Conservation (phyloP, 2,329 filamentous ascomycete species). For the Capronia coronata region DNA sequence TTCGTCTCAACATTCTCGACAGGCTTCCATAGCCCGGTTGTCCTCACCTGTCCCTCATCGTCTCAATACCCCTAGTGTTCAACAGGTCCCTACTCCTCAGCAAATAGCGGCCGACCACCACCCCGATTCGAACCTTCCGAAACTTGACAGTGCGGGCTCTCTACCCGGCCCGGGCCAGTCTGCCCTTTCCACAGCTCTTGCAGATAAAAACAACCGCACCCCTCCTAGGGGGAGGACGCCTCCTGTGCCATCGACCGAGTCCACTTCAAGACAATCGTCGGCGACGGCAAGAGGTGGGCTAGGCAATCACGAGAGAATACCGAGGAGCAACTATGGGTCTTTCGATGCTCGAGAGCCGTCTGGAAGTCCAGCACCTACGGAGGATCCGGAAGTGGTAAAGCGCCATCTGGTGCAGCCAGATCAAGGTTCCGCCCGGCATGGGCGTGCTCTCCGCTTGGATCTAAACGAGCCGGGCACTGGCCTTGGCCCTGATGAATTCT, state of each 20-base stretch:
- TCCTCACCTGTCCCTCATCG: constrained; percentile 49
- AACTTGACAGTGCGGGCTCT: constrained; percentile 52
- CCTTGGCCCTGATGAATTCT: constrained; percentile 73
- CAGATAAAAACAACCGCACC: constrained; percentile 59
- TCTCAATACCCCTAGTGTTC: constrained; percentile 43
- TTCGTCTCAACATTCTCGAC: constrained; percentile 43
- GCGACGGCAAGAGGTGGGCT: constrained; percentile 53
- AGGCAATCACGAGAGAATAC: constrained; percentile 43
- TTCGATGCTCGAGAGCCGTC: constrained; percentile 60
- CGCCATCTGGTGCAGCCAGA: constrained; percentile 76
- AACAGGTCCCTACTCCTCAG: constrained; percentile 46
- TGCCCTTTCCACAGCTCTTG: constrained; percentile 79
- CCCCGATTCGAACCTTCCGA: constrained; percentile 52
- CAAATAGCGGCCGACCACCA: constrained; percentile 43
- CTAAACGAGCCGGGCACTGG: constrained; percentile 31
- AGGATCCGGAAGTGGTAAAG: constrained; percentile 86
- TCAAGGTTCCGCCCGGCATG: constrained; percentile 36
- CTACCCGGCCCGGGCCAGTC: constrained; percentile 74
- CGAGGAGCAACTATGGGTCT: constrained; percentile 74
- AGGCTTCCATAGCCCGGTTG: constrained; percentile 49
- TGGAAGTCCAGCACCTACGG: constrained; percentile 54
- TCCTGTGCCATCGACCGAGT: constrained; percentile 30
- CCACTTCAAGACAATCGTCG: constrained; percentile 10
- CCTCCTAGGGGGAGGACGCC: constrained; percentile 41
- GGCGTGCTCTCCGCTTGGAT: constrained; percentile 32